Percentiles rank a stretch among this genome's conserved stretches.
phyloP scores from a whole-genome alignment of 2,329 filamentous ascomycete species.

The Aspergillus cejpii region DNA sequence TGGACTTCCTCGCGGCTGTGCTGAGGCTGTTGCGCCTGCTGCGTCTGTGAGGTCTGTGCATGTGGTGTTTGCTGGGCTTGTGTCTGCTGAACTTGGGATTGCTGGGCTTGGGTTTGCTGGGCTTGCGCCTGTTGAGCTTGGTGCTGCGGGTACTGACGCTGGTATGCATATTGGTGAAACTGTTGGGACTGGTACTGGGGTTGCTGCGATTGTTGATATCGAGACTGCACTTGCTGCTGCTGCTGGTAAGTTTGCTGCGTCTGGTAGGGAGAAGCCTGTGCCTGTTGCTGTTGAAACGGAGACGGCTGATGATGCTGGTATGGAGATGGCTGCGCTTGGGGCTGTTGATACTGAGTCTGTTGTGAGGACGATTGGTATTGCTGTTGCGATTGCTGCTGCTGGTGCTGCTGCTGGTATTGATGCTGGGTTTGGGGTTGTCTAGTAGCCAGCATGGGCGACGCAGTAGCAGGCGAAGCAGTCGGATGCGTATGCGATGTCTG shows the following conservation, averaged over 20 bases:
- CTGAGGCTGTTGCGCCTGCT: not conserved
- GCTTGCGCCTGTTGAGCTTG: conserved; percentile 5
- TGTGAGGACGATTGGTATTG: conserved; percentile 4
- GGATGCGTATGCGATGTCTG: conserved; percentile 9
- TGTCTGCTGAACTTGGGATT: conserved; percentile 2
- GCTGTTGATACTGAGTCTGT: conserved; percentile 8
- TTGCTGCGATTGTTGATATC: conserved; percentile 14
- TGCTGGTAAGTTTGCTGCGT: conserved; percentile 15
- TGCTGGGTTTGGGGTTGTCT: conserved; percentile 15
- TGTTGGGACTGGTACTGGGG: conserved; percentile 13
- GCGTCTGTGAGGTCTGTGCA: not conserved
- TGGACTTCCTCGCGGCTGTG: not conserved
- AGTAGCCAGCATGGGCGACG: conserved; percentile 17
- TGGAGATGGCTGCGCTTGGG: conserved; percentile 15
- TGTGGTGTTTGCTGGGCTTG: conserved; percentile 4
- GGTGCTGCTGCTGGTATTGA: conserved; percentile 8
- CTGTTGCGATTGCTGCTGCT: conserved; percentile 12
- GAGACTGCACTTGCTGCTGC: conserved; percentile 13
- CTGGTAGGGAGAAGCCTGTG: conserved; percentile 14
- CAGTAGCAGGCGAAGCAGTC: conserved; percentile 10
- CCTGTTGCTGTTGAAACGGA: conserved; percentile 16
- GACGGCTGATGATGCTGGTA: conserved; percentile 16
- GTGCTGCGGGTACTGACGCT: conserved; percentile 6
- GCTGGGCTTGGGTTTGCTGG: conserved; percentile 4
- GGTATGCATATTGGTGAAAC: conserved; percentile 3